Evolutionary conservation across 75 land plant species (phyloP).

Genomic region (Sequoia sempervirens): DNA sequence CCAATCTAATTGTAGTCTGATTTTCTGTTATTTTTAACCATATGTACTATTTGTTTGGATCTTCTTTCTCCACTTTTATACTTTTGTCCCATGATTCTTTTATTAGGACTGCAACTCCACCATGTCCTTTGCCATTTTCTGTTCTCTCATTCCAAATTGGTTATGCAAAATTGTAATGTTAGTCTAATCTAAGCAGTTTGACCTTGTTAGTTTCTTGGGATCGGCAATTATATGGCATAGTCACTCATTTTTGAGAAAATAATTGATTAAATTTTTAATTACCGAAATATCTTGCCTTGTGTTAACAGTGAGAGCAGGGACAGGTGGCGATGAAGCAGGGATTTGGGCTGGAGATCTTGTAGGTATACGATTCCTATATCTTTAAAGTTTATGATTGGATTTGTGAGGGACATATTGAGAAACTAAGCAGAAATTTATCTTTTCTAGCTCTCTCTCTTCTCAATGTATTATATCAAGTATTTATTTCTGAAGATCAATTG

Average conservation of each 20-base stretch:
- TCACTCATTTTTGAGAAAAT: neutral
- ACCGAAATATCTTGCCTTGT: neutral
- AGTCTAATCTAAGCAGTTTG: neutral
- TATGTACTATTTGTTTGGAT: too few species aligned
- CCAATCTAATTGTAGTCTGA: too few species aligned
- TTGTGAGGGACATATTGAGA: neutral
- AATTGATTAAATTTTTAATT: neutral
- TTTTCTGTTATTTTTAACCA: too few species aligned
- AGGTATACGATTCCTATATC: conserved; percentile 60
- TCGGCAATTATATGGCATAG: conserved; percentile 5
- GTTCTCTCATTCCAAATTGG: too few species aligned
- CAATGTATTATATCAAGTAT: neutral
- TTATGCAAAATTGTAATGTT: neutral
- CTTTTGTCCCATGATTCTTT: too few species aligned
- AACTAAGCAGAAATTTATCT: neutral
- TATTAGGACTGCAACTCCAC: too few species aligned
- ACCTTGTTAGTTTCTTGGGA: conserved; percentile 1
- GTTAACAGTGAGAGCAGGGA: conserved; percentile 89
- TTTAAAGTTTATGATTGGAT: neutral
- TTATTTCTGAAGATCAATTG: neutral
- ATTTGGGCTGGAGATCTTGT: conserved; percentile 99
- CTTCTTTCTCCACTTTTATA: too few species aligned
- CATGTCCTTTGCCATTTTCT: too few species aligned
- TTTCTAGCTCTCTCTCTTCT: neutral
- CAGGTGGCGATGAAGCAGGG: conserved; percentile 99